Evolutionary conservation across 2,329 filamentous ascomycete genomes (phyloP).

Genomic region (Endoconidiophora polonica): DNA sequence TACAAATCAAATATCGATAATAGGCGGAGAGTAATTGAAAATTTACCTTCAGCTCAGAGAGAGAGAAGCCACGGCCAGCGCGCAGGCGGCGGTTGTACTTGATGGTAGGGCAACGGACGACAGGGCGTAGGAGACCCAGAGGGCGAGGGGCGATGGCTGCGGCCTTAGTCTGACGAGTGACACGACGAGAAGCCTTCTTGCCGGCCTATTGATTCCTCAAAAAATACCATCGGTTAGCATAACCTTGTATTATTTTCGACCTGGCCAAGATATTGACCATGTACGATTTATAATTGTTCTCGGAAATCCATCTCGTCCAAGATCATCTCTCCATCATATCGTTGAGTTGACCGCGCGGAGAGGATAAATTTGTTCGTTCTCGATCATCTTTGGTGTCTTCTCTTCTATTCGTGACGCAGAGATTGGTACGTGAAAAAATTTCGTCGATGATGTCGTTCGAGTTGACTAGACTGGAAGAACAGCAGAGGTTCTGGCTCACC

Average conservation of each 20-base stretch:
- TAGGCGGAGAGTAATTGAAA: background rate
- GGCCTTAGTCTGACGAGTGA: constrained; percentile 86
- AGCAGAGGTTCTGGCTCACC: constrained; percentile 32
- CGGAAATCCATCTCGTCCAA: background rate
- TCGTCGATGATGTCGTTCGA: constrained; percentile 8
- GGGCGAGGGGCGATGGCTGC: constrained; percentile 89
- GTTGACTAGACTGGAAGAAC: background rate
- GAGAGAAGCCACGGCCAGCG: constrained; percentile 92
- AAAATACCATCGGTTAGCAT: constrained; percentile 15
- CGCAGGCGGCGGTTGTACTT: constrained; percentile 99
- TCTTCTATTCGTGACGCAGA: background rate
- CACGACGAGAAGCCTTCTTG: constrained; percentile 84
- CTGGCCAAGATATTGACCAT: background rate
- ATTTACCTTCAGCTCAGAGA: constrained; percentile 92
- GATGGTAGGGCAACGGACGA: constrained; percentile 94
- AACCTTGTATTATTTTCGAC: background rate
- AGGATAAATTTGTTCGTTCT: constrained; percentile 4
- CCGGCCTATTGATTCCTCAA: constrained; percentile 48
- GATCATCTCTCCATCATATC: background rate
- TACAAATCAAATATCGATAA: background rate
- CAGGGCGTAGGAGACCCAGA: constrained; percentile 87
- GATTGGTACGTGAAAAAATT: constrained; percentile 4
- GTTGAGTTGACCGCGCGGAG: background rate
- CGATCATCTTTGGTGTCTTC: constrained; percentile 6
- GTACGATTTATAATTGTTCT: background rate